A percentile compares a stretch with the other conserved stretches of the same genome.
These are phyloP conservation scores for Calonectria pseudoturangicola DNA, from an alignment of 2,329 filamentous ascomycete genomes.

Conservation along the genomic window DNA sequence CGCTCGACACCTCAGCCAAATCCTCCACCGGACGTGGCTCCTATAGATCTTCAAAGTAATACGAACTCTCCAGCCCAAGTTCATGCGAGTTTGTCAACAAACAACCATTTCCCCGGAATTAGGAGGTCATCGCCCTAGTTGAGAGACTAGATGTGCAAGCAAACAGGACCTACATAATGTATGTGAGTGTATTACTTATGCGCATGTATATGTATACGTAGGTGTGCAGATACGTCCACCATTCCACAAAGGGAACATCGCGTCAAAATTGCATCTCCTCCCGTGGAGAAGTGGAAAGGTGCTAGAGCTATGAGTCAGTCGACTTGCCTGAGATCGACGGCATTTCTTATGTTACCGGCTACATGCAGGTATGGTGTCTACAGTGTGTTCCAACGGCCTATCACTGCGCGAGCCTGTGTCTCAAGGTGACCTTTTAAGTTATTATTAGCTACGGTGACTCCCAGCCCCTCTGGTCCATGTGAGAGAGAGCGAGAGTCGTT, in stretches of 20 bases:
- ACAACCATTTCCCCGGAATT: slow-evolving; percentile 24
- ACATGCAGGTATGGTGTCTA: not conserved
- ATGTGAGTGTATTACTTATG: slow-evolving; percentile 16
- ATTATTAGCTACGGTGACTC: slow-evolving; percentile 3
- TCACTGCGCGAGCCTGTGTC: not conserved
- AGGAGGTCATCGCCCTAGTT: slow-evolving; percentile 37
- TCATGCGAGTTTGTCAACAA: slow-evolving; percentile 37
- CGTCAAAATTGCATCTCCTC: slow-evolving; percentile 4
- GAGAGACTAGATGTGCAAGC: slow-evolving; percentile 8
- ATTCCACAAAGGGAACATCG: slow-evolving; percentile 12
- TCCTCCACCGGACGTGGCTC: slow-evolving; percentile 28
- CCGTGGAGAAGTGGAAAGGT: not conserved
- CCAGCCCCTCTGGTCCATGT: not conserved
- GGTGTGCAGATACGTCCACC: not conserved
- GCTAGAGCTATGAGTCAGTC: slow-evolving; percentile 12
- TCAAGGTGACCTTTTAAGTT: not conserved
- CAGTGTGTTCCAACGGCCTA: not conserved
- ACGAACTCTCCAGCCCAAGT: slow-evolving; percentile 25
- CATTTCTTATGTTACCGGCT: not conserved
- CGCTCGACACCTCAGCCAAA: not conserved
- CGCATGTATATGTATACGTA: not conserved
- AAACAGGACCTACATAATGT: not conserved
- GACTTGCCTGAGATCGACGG: not conserved
- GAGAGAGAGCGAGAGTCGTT: not conserved
- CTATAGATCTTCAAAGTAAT: slow-evolving; percentile 10